phyloP scores from a whole-genome alignment of 106 monocot genomes.

The Allium sativum region DNA sequence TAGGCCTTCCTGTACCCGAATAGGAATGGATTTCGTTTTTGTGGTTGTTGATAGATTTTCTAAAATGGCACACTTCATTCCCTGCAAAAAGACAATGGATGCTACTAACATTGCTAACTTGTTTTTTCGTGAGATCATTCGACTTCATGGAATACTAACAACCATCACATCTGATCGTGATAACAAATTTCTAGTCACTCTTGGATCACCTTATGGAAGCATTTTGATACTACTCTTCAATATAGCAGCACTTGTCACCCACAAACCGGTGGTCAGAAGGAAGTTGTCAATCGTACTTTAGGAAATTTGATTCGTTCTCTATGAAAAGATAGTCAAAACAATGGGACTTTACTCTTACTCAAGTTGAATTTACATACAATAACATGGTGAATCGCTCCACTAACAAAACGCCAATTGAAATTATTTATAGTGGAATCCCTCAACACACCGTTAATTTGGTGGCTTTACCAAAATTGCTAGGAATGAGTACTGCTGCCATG shows the following conservation, averaged over 20 bases:
- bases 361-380: constrained; percentile 10
- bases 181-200: constrained; percentile 2
- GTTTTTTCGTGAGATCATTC: constrained; percentile 9
- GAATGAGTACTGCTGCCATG: not conserved
- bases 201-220: constrained; percentile 3
- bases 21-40: constrained; percentile 8
- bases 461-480: not conserved
- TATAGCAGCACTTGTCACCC: constrained; percentile 5
- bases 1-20: constrained; percentile 8
- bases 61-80: constrained; percentile 17
- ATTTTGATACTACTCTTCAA: not conserved
- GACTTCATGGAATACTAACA: constrained; percentile 7
- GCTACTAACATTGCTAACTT: constrained; percentile 6
- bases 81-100: constrained; percentile 12
- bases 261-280: constrained; percentile 7
- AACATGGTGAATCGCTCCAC: not conserved
- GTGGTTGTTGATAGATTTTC: constrained; percentile 14
- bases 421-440: constrained; percentile 7
- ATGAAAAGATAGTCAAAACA: not conserved
- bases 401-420: not conserved
- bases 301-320: constrained; percentile 2
- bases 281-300: constrained; percentile 13
- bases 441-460: not conserved
- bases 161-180: constrained; percentile 10
- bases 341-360: constrained; percentile 5